These are phyloP conservation scores for Schoenoplectus tabernaemontani DNA, from an alignment of 202 grass and related monocot species.

Conservation along the genomic window DNA sequence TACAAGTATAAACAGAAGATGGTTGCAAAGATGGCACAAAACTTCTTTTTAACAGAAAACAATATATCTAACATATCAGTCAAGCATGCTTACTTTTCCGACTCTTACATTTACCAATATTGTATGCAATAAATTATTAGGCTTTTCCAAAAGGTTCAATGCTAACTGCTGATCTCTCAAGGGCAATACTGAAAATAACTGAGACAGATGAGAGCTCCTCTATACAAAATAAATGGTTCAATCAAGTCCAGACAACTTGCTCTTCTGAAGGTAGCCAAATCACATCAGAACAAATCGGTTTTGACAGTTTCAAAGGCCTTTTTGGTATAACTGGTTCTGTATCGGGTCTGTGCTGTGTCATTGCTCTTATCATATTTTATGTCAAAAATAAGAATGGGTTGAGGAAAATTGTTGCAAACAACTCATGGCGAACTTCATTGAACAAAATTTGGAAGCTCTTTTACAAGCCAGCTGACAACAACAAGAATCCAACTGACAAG, in stretches of 20 bases:
- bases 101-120: not conserved
- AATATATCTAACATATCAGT: not conserved
- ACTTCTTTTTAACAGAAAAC: not conserved
- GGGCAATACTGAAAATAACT: conserved; percentile 50
- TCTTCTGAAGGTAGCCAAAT: conserved; percentile 21
- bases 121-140: conserved; percentile 19
- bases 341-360: conserved; percentile 28
- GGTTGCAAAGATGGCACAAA: not conserved
- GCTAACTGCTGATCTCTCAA: conserved; percentile 38
- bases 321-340: conserved; percentile 54
- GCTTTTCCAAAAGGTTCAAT: conserved; percentile 39
- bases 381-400: not conserved
- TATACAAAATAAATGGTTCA: conserved; percentile 49
- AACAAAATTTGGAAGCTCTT: conserved; percentile 23
- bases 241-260: conserved; percentile 18
- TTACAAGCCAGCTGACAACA: conserved; percentile 2
- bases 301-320: conserved; percentile 50
- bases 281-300: conserved; percentile 35
- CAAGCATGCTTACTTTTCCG: not conserved
- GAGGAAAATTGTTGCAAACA: not conserved
- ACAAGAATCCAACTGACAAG: too few relatives aligned
- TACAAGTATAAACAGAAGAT: not conserved
- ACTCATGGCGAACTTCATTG: conserved; percentile 14
- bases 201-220: conserved; percentile 25
- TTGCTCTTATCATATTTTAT: conserved; percentile 32